Evolutionary conservation across 176 grass and related monocot genomes (phyloP).

Genomic region (Eremochloa ophiuroides): DNA sequence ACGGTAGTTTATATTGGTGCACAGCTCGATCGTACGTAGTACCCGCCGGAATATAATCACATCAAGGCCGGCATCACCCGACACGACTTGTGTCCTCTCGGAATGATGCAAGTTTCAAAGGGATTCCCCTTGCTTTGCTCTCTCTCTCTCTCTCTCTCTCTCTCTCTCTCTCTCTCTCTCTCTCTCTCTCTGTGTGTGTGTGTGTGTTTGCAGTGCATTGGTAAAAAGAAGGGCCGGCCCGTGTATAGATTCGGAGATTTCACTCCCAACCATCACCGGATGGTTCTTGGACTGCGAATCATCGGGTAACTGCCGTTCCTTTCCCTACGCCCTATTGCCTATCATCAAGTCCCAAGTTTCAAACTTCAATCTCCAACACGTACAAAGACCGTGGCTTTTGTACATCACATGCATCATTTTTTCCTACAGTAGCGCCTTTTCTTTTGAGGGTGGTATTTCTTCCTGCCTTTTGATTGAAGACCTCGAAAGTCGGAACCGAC

Average conservation of each 20-base stretch:
- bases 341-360: neutral
- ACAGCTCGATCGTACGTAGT: neutral
- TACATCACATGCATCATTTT: neutral
- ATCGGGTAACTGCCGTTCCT: neutral
- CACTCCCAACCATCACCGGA: neutral
- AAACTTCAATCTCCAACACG: neutral
- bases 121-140: conserved; percentile 20
- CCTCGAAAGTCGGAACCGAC: neutral
- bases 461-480: neutral
- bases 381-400: neutral
- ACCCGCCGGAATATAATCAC: neutral
- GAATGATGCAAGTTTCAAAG: conserved; percentile 12
- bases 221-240: neutral
- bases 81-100: conserved; percentile 11
- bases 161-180: too few species aligned
- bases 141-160: too few species aligned
- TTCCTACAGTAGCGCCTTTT: neutral
- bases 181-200: too few species aligned
- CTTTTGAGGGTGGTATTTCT: too few species aligned
- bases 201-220: too few species aligned
- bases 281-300: neutral
- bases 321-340: neutral
- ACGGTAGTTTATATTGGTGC: neutral
- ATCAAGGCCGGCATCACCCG: neutral
- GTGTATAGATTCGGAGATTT: neutral